These are phyloP conservation scores for Sugiyamaella valdiviana DNA, from an alignment of 805 yeast genomes.

Conservation along the genomic window DNA sequence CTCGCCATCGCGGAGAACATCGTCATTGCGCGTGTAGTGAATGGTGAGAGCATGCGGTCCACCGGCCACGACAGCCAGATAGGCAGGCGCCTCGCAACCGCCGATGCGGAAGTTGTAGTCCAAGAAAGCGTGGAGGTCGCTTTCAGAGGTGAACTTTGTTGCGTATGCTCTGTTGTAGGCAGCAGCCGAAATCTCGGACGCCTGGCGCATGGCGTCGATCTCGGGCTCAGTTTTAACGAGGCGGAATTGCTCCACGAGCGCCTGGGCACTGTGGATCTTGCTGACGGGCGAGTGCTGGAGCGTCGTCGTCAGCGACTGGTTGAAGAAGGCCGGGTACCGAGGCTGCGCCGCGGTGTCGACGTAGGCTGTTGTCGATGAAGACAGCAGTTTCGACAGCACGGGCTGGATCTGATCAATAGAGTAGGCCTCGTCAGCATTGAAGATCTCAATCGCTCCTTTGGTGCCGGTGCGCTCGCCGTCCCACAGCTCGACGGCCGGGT, in stretches of 20 bases:
- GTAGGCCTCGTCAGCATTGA: slow-evolving; percentile 77
- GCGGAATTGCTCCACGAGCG: slow-evolving; percentile 36
- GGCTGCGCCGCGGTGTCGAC: slow-evolving; percentile 6
- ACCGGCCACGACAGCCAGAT: slow-evolving; percentile 94
- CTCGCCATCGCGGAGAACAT: slow-evolving; percentile 66
- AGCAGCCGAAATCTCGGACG: slow-evolving; percentile 74
- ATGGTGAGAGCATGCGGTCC: slow-evolving; percentile 86
- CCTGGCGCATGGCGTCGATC: slow-evolving; percentile 68
- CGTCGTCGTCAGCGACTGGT: slow-evolving; percentile 5
- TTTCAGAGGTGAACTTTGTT: slow-evolving; percentile 54
- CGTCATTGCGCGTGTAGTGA: slow-evolving; percentile 92
- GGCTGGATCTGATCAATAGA: slow-evolving; percentile 36
- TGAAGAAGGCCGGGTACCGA: slow-evolving; percentile 13
- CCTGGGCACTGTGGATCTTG: slow-evolving; percentile 12
- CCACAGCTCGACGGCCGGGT: slow-evolving; percentile 79
- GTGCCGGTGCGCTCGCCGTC: slow-evolving; percentile 90
- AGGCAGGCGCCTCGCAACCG: slow-evolving; percentile 87
- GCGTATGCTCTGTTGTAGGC: slow-evolving; percentile 82
- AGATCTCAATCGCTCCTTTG: slow-evolving; percentile 71
- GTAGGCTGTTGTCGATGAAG: slow-evolving; percentile 3
- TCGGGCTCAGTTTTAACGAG: slow-evolving; percentile 72
- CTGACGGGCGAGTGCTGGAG: slow-evolving; percentile 8
- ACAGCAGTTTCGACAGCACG: slow-evolving; percentile 7
- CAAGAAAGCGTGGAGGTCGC: slow-evolving; percentile 69
- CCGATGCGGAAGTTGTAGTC: slow-evolving; percentile 78